These are phyloP conservation scores for Trametes coccinea DNA, from an alignment of 768 basidiomycete genomes.

Conservation along the genomic window DNA sequence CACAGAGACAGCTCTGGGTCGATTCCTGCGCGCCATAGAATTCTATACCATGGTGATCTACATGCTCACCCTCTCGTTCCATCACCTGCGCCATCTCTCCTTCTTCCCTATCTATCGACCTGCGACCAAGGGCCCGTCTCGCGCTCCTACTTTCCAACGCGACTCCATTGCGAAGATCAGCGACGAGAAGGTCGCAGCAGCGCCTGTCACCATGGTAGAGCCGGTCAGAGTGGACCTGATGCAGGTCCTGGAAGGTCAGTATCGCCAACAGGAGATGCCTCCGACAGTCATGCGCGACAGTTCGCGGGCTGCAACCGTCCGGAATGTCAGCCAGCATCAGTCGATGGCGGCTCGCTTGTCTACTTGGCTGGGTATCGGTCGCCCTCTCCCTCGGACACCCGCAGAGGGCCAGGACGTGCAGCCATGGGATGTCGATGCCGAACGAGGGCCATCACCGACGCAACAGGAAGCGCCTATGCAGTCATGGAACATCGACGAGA, in stretches of 20 bases:
- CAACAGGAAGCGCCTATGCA: background rate
- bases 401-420: background rate
- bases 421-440: constrained; percentile 20
- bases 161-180: background rate
- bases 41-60: constrained; percentile 63
- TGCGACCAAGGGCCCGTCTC: constrained; percentile 6
- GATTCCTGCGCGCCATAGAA: constrained; percentile 62
- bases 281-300: constrained; percentile 12
- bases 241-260: constrained; percentile 15
- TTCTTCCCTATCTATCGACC: constrained; percentile 19
- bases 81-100: constrained; percentile 25
- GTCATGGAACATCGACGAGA: constrained; percentile 1
- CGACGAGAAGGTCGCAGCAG: background rate
- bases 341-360: constrained; percentile 21
- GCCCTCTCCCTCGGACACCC: constrained; percentile 10
- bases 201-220: background rate
- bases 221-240: constrained; percentile 7
- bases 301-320: constrained; percentile 8
- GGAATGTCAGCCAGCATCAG: constrained; percentile 10
- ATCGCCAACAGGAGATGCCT: constrained; percentile 14
- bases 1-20: constrained; percentile 69
- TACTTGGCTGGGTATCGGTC: constrained; percentile 16
- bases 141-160: constrained; percentile 8
- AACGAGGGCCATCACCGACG: constrained; percentile 14
- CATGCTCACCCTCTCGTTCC: constrained; percentile 50